Evolutionary conservation across 129 eudicot species (phyloP), one percentile per base, ranked within the genome.

Genomic region (Lactuca saligna): DNA sequence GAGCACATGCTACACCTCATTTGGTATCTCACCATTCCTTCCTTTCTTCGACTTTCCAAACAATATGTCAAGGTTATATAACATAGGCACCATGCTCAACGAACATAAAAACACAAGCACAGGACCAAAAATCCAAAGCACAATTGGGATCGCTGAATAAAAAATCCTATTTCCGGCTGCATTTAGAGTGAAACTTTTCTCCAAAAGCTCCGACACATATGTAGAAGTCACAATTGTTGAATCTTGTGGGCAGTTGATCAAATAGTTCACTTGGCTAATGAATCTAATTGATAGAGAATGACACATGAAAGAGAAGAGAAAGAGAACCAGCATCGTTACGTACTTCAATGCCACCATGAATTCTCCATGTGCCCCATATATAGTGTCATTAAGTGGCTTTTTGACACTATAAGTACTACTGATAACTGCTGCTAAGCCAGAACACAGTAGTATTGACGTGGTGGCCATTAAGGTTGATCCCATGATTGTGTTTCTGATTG

Each of bases 41-140:
- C 70, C 70, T 33, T 35, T 69, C 41, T 61, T 76, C 10, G 66
- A 69, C 8, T 76, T 71, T 54, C 42, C 66, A 32, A 78, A 78
- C 69, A 91, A 83, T 72, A 91, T 32, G 46, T 91, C 97, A 64
- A 88, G 80, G 70, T 84, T 91, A 70, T 91, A 91, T 68, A 91
- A 86, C 25, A 91, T 63, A 6, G 91, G 89, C 12, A 82, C 87
- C 84, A 91, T 34, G 4, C 82, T 75, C 0, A 80, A 58, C 2
- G 81, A 84, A 50, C 89, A 84, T 49, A 91, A 49, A 20, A 91
- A 84, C 39, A 91, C 97, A 29, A 88, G 81, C 12, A 91, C 84
- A 0, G 97, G 97, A 20, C 97, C 97, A 41, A 91, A 91, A 5
- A 91, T 91, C 97, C 97, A 91, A 3, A 91, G 89, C 85, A 86